Evolutionary conservation across 805 yeast species (phyloP).

Genomic region (Yueomyces sp.): DNA sequence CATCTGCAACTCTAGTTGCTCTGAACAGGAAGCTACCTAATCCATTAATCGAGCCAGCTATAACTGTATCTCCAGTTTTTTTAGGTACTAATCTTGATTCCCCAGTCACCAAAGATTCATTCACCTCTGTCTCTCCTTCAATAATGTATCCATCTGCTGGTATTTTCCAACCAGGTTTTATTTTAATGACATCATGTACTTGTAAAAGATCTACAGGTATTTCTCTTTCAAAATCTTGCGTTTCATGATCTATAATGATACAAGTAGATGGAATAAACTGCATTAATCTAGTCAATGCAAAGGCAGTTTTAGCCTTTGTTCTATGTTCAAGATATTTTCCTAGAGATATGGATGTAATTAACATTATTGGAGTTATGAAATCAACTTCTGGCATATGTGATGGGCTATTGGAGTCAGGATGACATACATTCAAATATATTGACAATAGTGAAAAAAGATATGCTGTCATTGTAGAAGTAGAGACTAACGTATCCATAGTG

Average conservation of each 20-base stretch:
- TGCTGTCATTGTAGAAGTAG: slow-evolving; percentile 69
- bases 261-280: slow-evolving; percentile 74
- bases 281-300: slow-evolving; percentile 70
- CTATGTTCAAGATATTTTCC: slow-evolving; percentile 87
- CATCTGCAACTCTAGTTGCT: slow-evolving; percentile 63
- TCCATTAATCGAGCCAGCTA: slow-evolving; percentile 89
- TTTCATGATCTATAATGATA: slow-evolving; percentile 37
- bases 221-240: slow-evolving; percentile 10
- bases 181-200: slow-evolving; percentile 57
- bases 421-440: no score
- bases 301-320: slow-evolving; percentile 89
- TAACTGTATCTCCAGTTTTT: slow-evolving; percentile 42
- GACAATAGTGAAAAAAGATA: slow-evolving; percentile 44
- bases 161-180: slow-evolving; percentile 75
- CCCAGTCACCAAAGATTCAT: slow-evolving; percentile 87
- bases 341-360: slow-evolving; percentile 66
- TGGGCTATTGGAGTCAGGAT: no score
- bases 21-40: slow-evolving; percentile 54
- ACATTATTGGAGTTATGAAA: slow-evolving; percentile 81
- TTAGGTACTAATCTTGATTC: slow-evolving; percentile 73
- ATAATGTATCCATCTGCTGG: slow-evolving; percentile 86
- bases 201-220: slow-evolving; percentile 73
- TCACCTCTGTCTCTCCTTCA: slow-evolving; percentile 69
- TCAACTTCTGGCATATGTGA: slow-evolving; percentile 44
- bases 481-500: slow-evolving; percentile 87